These are phyloP conservation scores for Ganoderma lingzhi DNA, from an alignment of 1,284 basidiomycete genomes.

Conservation along the genomic window DNA sequence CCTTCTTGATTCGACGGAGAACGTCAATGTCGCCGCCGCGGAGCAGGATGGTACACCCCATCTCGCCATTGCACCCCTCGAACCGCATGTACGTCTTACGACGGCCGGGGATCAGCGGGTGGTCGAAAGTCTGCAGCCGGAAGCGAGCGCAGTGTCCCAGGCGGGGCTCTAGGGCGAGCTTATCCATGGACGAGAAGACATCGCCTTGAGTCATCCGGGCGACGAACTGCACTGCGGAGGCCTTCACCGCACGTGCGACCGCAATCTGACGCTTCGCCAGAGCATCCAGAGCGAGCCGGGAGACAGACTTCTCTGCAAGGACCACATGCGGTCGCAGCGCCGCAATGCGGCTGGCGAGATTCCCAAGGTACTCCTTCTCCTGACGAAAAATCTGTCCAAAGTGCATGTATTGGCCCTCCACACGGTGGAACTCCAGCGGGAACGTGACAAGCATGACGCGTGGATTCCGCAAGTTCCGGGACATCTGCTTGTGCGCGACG, in stretches of 20 bases:
- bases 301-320: constrained; percentile 92
- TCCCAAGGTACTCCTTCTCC: constrained; percentile 94
- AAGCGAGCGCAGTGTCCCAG: constrained; percentile 93
- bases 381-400: constrained; percentile 94
- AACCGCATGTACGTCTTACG: constrained; percentile 98
- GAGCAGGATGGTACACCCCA: constrained; percentile 94
- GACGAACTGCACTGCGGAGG: constrained; percentile 87
- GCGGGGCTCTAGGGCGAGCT: constrained; percentile 89
- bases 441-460: constrained; percentile 97
- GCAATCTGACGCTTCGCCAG: constrained; percentile 89
- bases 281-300: constrained; percentile 91
- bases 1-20: constrained; percentile 88
- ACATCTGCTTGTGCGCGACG: constrained; percentile 93
- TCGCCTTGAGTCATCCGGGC: constrained; percentile 96
- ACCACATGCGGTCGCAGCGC: constrained; percentile 94
- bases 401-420: constrained; percentile 94
- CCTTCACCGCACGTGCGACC: constrained; percentile 92
- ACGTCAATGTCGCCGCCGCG: constrained; percentile 88
- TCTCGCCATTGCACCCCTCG: constrained; percentile 91
- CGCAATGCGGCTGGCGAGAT: constrained; percentile 89
- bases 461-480: constrained; percentile 75
- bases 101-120: constrained; percentile 88
- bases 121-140: constrained; percentile 93
- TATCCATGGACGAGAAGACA: constrained; percentile 95
- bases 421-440: constrained; percentile 93